phyloP scores from a whole-genome alignment of 129 eudicot genomes.

The Pulicaria dysenterica region DNA sequence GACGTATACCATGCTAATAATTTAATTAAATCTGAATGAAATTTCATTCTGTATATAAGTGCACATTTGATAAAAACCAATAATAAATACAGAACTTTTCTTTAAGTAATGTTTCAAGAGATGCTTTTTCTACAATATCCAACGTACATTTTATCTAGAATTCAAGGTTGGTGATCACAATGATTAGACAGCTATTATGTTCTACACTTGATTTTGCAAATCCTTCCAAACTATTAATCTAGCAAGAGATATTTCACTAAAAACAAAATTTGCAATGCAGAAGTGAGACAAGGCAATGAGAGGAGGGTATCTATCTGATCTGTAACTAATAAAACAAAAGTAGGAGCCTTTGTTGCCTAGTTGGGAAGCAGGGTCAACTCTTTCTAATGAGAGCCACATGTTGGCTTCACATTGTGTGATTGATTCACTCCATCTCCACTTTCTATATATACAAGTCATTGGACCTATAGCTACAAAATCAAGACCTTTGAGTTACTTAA shows the following conservation, averaged over 20 bases:
- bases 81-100: background rate
- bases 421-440: conserved; percentile 9
- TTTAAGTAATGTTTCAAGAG: conserved; percentile 12
- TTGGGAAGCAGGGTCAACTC: conserved; percentile 43
- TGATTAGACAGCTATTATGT: conserved; percentile 43
- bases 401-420: conserved; percentile 36
- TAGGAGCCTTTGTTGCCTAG: conserved; percentile 34
- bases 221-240: conserved; percentile 41
- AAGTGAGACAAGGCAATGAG: conserved; percentile 29
- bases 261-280: conserved; percentile 35
- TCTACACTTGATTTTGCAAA: conserved; percentile 38
- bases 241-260: conserved; percentile 27
- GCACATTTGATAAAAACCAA: background rate
- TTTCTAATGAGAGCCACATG: conserved; percentile 37
- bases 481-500: conserved; percentile 17
- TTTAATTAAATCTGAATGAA: background rate
- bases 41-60: background rate
- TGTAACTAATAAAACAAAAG: conserved; percentile 32
- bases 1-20: background rate
- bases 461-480: conserved; percentile 18
- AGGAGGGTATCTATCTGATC: conserved; percentile 26
- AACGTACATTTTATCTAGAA: conserved; percentile 28
- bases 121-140: conserved; percentile 21
- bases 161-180: conserved; percentile 34
- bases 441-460: conserved; percentile 31